Base-by-base conservation (phyloP, 129 eudicot species). In the Centella asiatica region DNA sequence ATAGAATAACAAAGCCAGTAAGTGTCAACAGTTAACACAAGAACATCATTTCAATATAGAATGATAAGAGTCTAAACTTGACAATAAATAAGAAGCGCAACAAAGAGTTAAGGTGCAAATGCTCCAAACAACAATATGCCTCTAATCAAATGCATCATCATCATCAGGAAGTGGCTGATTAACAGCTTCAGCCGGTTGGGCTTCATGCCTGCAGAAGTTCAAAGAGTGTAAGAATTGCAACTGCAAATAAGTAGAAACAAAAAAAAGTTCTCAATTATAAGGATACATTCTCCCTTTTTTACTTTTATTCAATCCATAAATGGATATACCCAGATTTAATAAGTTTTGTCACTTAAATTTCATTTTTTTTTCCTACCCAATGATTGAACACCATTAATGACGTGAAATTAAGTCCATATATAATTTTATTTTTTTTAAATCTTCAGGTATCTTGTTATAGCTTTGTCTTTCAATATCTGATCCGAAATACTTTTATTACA, bases 91-190 rank as follows among this genome's bases (percentile, higher is more conserved):
- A 4, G 11, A 23, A 1, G 36, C 2, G 39, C 4, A 31, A 6
- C 19, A 56, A 34, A 29, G 25, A 23, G n/a, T 54, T 15, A 9
- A n/a, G 19, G 39, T 12, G 3, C 39, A 54, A 54, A 5, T 6
- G 31, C 19, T 56, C 42, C 23, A 31, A 4, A 11, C 18, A 34
- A 20, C 22, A 17, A 17, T 6, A 28, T 56, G 19, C 61, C 42
- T 56, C 36, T 55, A 36, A 15, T 72, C 55, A 27, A 69, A 65
- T 57, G 64, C 78, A 59, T 73, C 80, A 64, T 69, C 76, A 18
- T 75, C 76, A 57, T 69, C 80, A 19, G 71, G 72, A 53, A 69
- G 76, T 4, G 71, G 76, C 56, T 58, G 63, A 6, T 20, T 57
- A 7, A 53, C 26, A 9, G 71, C 68, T 4, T 2, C 7, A 31